phyloP scores from a whole-genome alignment of 768 basidiomycete genomes.

The Termitomyces sp. region DNA sequence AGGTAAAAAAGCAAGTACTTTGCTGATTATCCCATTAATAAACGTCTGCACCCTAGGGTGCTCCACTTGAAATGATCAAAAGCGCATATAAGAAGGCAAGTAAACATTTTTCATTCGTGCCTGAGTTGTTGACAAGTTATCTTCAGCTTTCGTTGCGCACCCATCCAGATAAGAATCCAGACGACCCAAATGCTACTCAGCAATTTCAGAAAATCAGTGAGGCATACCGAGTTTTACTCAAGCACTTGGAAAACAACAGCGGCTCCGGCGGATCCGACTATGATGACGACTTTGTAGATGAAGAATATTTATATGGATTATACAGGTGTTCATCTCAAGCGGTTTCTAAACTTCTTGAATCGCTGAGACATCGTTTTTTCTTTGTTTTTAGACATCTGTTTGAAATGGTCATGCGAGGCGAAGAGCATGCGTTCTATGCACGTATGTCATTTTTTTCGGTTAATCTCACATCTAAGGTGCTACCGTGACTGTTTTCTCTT shows the following conservation, averaged over 20 bases:
- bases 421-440: constrained; percentile 8
- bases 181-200: constrained; percentile 57
- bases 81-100: constrained; percentile 62
- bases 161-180: constrained; percentile 75
- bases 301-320: constrained; percentile 19
- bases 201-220: constrained; percentile 67
- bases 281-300: constrained; percentile 30
- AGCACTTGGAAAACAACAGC: constrained; percentile 40
- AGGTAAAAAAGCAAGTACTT: constrained; percentile 31
- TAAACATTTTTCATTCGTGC: neutral
- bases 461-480: neutral
- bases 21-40: neutral
- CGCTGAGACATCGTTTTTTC: constrained; percentile 2
- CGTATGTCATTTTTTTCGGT: neutral
- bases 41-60: constrained; percentile 35
- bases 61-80: constrained; percentile 60
- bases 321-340: constrained; percentile 34
- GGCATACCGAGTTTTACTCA: constrained; percentile 58
- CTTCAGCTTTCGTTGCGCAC: constrained; percentile 55
- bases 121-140: neutral
- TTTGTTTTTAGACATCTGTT: constrained; percentile 25
- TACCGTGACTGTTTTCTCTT: neutral
- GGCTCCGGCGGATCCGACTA: constrained; percentile 24
- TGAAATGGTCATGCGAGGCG: constrained; percentile 36
- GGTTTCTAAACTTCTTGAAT: neutral